A percentile compares a stretch with the other conserved stretches of the same genome.
These are phyloP conservation scores for Orbilia javanica DNA, from an alignment of 2,329 filamentous ascomycete genomes.

Conservation along the genomic window DNA sequence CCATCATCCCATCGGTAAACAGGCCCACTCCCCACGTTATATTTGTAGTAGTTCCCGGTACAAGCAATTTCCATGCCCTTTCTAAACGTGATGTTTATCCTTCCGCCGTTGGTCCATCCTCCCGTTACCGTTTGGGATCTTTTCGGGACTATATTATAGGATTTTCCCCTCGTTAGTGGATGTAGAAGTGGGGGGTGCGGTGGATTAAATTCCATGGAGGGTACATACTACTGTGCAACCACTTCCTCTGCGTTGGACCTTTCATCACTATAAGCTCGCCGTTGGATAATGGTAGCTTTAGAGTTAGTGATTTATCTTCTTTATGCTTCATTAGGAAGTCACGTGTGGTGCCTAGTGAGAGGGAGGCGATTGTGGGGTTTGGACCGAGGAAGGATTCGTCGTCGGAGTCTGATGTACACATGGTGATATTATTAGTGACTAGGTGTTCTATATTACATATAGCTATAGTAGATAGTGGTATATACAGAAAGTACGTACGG, in stretches of 20 bases:
- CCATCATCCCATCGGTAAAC: conserved; percentile 44
- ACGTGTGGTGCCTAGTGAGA: conserved; percentile 78
- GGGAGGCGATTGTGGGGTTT: conserved; percentile 79
- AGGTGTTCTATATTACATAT: not conserved
- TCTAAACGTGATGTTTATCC: conserved; percentile 84
- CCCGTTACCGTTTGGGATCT: conserved; percentile 65
- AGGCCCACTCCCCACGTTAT: conserved; percentile 39
- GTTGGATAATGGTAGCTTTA: conserved; percentile 60
- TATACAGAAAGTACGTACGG: conserved; percentile 35
- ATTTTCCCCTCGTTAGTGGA: not conserved
- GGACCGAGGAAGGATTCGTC: conserved; percentile 81
- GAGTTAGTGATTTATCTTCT: conserved; percentile 19
- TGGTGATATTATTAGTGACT: not conserved
- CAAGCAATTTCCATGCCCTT: conserved; percentile 78
- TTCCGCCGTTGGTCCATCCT: conserved; percentile 71
- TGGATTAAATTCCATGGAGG: too few species aligned
- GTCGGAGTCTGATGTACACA: conserved; percentile 72
- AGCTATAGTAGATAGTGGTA: too few species aligned
- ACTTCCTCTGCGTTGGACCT: conserved; percentile 67
- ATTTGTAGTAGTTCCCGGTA: conserved; percentile 81
- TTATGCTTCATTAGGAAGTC: conserved; percentile 80
- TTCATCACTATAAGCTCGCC: conserved; percentile 61
- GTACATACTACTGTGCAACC: conserved; percentile 63
- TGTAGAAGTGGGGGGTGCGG: not conserved
- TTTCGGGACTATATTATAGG: conserved; percentile 41